phyloP scores from a whole-genome alignment of 495 filamentous ascomycete genomes.

The Lasiosphaeriaceae sp. region DNA sequence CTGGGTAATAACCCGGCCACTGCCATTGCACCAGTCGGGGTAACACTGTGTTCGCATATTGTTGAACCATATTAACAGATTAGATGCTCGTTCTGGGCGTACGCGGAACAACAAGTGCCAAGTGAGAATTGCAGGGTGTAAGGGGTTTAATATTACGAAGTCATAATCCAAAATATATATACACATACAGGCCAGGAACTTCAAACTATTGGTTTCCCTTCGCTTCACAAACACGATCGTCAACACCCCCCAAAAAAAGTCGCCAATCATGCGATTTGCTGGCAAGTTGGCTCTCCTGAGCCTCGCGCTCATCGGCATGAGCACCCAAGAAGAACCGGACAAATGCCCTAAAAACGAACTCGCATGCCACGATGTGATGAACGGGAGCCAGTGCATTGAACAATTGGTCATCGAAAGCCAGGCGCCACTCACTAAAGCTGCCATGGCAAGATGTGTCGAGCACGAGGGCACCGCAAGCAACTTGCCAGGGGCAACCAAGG shows the following conservation, averaged over 20 bases:
- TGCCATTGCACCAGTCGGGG: not conserved
- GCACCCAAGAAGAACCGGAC: constrained; percentile 16
- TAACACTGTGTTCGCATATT: not conserved
- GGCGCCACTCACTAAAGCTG: constrained; percentile 16
- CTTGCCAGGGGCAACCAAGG: constrained; percentile 32
- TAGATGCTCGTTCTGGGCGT: not conserved
- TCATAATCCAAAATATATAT: not conserved
- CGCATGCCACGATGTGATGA: constrained; percentile 33
- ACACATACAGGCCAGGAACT: not conserved
- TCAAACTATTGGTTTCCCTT: no score
- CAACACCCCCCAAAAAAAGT: no score
- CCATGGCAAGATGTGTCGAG: constrained; percentile 28
- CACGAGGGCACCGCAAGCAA: constrained; percentile 27
- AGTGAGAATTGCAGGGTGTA: no score
- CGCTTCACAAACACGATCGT: no score
- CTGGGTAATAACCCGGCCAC: not conserved
- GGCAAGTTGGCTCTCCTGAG: constrained; percentile 6
- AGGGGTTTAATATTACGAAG: no score
- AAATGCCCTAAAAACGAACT: constrained; percentile 29
- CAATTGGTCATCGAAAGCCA: constrained; percentile 26
- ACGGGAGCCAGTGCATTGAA: constrained; percentile 31
- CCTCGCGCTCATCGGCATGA: constrained; percentile 11
- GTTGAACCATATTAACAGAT: not conserved
- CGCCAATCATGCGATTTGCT: constrained; percentile 6
- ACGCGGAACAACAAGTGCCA: not conserved